Percentiles rank a stretch among this genome's conserved stretches.
Conservation (phyloP, 495 filamentous ascomycete genomes). For the Astrothelium macrocarpum region DNA sequence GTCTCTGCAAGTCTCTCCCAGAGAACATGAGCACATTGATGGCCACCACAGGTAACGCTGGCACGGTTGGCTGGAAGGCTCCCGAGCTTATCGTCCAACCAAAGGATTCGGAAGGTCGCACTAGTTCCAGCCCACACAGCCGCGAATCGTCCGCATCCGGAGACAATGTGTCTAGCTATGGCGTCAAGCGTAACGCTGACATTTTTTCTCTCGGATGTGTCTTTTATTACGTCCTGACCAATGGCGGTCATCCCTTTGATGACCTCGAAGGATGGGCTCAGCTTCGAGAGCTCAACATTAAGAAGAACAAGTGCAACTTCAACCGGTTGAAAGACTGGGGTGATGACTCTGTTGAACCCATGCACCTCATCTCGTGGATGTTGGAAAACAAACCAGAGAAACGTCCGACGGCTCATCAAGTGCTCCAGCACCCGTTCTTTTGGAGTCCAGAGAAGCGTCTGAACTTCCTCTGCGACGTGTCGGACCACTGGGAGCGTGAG, state of each 20-base stretch:
- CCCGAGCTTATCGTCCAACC: constrained; percentile 70
- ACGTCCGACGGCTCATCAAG: constrained; percentile 56
- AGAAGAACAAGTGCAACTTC: constrained; percentile 71
- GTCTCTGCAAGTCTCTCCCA: constrained; percentile 95
- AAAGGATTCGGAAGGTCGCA: constrained; percentile 52
- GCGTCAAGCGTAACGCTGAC: constrained; percentile 89
- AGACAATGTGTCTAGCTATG: constrained; percentile 44
- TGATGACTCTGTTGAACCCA: constrained; percentile 75
- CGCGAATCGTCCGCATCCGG: constrained; percentile 25
- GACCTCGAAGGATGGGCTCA: constrained; percentile 68
- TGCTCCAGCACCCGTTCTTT: constrained; percentile 93
- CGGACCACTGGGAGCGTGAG: constrained; percentile 91
- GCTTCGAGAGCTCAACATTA: constrained; percentile 93
- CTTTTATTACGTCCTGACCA: constrained; percentile 90
- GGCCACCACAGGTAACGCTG: constrained; percentile 86
- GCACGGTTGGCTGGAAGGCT: constrained; percentile 91
- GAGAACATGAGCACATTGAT: constrained; percentile 90
- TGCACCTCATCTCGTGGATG: constrained; percentile 79
- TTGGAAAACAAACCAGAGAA: constrained; percentile 58
- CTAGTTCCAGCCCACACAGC: constrained; percentile 25
- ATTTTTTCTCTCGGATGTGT: constrained; percentile 94
- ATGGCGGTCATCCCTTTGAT: constrained; percentile 88
- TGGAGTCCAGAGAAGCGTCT: constrained; percentile 82
- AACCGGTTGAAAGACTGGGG: constrained; percentile 60
- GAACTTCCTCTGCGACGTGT: constrained; percentile 83